Conservation (phyloP, 2,329 filamentous ascomycete genomes). For the Aureobasidium vineae region DNA sequence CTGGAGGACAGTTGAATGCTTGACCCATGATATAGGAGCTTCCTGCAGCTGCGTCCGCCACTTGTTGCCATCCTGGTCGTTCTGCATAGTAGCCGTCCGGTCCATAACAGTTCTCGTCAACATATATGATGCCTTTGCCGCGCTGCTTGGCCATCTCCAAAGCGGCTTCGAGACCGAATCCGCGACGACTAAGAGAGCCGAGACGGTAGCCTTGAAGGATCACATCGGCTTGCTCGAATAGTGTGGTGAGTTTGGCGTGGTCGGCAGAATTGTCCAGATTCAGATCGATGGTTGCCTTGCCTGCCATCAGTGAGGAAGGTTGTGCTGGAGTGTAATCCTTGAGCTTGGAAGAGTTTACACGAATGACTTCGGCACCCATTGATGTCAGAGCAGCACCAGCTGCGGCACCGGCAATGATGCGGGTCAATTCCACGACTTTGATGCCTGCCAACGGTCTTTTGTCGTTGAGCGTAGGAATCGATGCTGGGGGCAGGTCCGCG, state of each 20-base stretch:
- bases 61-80: constrained; percentile 55
- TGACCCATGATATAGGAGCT: constrained; percentile 42
- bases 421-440: constrained; percentile 23
- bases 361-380: constrained; percentile 26
- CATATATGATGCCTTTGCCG: constrained; percentile 48
- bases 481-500: constrained; percentile 22
- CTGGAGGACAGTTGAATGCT: constrained; percentile 36
- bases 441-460: constrained; percentile 27
- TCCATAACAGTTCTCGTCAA: constrained; percentile 56
- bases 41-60: constrained; percentile 49
- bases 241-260: constrained; percentile 40
- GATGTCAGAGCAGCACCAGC: constrained; percentile 18
- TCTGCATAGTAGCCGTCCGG: constrained; percentile 51
- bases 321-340: constrained; percentile 30
- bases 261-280: constrained; percentile 46
- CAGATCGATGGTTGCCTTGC: constrained; percentile 50
- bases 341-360: constrained; percentile 5
- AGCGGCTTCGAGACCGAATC: constrained; percentile 46
- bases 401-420: constrained; percentile 25
- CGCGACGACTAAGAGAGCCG: constrained; percentile 49
- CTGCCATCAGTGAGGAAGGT: constrained; percentile 51
- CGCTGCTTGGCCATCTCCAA: constrained; percentile 45
- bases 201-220: constrained; percentile 53
- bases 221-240: constrained; percentile 52
- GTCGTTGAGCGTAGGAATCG: constrained; percentile 27